Base-by-base conservation (phyloP, 208 protist species). In the Leptomonas pyrrhocoris region DNA sequence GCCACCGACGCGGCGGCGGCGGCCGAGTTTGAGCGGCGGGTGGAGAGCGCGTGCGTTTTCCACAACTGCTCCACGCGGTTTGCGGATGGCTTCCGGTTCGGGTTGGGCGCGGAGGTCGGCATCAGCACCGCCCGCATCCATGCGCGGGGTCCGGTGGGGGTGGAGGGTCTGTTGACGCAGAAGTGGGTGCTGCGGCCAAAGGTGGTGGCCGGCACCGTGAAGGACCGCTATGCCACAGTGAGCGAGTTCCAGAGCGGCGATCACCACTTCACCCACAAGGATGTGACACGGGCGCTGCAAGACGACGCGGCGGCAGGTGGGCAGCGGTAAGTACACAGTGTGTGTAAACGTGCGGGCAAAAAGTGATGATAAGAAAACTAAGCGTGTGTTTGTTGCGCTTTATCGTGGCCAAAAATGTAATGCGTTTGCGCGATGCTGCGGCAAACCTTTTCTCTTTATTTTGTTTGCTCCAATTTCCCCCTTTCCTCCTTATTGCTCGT, bases 41-140 rank as follows among this genome's bases (percentile, higher is more conserved):
- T 97, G 8, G 93, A 98, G 68, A 89, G 86, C 18, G 96, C 96
- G 42, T 92, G 93, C 49, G 93, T 98, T 6, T 98, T 96, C 76
- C 89, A 94, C 65, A 98, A 98, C 77, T 80, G 80, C 50, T 94
- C 84, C 21, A 97, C 94, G 21, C 84, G 96, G 18, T 98, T 98
- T 70, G 94, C 94, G 2, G 94, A 98, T 62, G 94, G 93, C 34
- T 89, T 82, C 68, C 84, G 94, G 23, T 97, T 95, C 71, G 96
- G 96, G 13, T 83, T 98, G 27, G 96, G 96, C 12, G 93, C 93
- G n/a, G 96, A 98, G 78, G 94, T 98, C 19, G 96, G 95, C 61
- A 94, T 98, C 80, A 87, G 85, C 60, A 97, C 93, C 25, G 76
- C 73, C 21, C 83, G 86, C 45, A 97, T 97, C 53, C 96, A 97